Base-by-base conservation (phyloP, 2,329 filamentous ascomycete genomes). In the Colletotrichum viniferum region DNA sequence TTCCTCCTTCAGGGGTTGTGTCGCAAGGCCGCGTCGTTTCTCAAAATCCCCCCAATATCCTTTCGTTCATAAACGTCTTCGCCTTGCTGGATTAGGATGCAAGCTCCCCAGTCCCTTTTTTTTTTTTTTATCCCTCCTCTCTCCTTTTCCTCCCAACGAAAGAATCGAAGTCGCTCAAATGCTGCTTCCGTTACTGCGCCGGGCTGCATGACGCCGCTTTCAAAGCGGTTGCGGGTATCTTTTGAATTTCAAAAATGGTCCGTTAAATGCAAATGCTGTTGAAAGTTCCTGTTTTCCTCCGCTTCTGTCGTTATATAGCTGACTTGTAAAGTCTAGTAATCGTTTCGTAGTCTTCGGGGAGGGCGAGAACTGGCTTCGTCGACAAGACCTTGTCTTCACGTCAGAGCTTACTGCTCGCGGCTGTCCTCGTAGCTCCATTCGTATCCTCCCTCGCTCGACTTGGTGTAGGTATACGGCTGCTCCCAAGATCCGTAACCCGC, bases 401-500 rank as follows among this genome's bases (percentile, higher is more conserved):
- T n/a, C 5, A 10, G 38, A n/a, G 38, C 38, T 48, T 48, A 48
- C 38, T 48, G 38, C 38, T 48, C 38, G 18, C 38, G 18, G 38
- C 38, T 48, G 38, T 48, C 38, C 18, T 63, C 21, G n/a, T 63
- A 32, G 38, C n/a, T 55, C 18, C 82, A 81, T 7, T 81, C 81
- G 63, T 85, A 85, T 55, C 78, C 79, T 4, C 81, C 74, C 5
- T 85, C 86, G 32, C 76, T 74, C n/a, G 81, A 79, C 77, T 84
- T 87, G 30, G 82, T 69, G 77, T 87, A 88, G n/a, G 84, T 79
- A 66, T 87, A 87, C 32, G 85, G 81, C 61, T 87, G 86, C 38
- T 86, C 85, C 88, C 88, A 90, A 21, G 83, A 75, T 13, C 84
- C 81, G 74, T 88, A 88, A 43, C 79, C 81, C 8, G 85, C 76